Base-by-base conservation (phyloP, 2,329 filamentous ascomycete species). In the Aspergillus japonicus region DNA sequence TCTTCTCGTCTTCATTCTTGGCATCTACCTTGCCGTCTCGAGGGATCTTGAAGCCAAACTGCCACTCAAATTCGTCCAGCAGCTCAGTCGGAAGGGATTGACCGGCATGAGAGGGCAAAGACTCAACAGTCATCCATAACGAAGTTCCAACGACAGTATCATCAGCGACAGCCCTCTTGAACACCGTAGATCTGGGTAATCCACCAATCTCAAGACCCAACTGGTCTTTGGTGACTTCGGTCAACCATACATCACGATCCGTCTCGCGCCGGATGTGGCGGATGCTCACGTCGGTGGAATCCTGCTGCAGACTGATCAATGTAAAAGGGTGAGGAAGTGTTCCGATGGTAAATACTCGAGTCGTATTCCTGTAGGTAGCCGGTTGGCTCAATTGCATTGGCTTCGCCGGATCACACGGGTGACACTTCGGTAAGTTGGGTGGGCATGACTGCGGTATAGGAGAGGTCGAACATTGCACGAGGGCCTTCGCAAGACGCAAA, bases 321-420 rank as follows among this genome's bases (percentile, higher is more conserved):
- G 93, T 97, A 80, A 92, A 96, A 0, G 95, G 95, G 73, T 99
- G 95, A 0, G 94, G 94, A 12, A 98, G 89, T 0, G 88, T 90
- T 60, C 89, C 92, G 64, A 99, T 90, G 2, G 89, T 92, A 78
- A 92, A 98, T 16, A 89, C 72, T 1, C 81, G 82, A 14, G 88
- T 87, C 4, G 83, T 83, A 74, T 97, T 96, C 57, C 83, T 83
- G 75, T 91, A 95, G 19, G 83, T 78, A 3, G 84, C 77, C 2
- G 87, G 85, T 0, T 87, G 89, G n/a, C 82, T 80, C 65, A 96
- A 83, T 54, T 84, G 85, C 76, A 92, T 82, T 0, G 85, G 83
- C 33, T 84, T 83, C 8, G 84, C 83, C 24, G 86, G 80, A 19
- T 86, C 83, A 75, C 94, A 98, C 4, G 89, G 87, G 31, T 82